A percentile compares a stretch with the other conserved stretches of the same genome.
Conservation (phyloP, 106 monocot genomes). For the Hemerocallis citrina region DNA sequence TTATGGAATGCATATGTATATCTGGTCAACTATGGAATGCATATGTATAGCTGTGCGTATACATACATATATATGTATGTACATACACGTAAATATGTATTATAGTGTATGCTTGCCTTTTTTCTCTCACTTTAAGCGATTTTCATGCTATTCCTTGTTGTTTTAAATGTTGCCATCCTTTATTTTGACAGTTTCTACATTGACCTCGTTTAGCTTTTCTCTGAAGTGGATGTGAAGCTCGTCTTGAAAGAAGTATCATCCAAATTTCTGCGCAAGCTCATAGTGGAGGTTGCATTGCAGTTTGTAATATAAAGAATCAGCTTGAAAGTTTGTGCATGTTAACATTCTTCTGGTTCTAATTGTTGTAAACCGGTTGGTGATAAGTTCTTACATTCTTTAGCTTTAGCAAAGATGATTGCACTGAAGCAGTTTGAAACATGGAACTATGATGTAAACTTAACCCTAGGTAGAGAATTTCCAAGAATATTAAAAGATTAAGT, state of each 20-base stretch:
- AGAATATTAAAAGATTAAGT: too few relatives aligned
- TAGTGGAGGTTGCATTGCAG: slow-evolving; percentile 60
- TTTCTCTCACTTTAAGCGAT: background rate
- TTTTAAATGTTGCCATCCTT: background rate
- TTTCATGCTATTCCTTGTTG: background rate
- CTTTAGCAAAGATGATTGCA: background rate
- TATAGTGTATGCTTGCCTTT: too few relatives aligned
- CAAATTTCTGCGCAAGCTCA: slow-evolving; percentile 71
- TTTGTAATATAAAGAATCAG: background rate
- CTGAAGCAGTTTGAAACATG: background rate
- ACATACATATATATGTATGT: too few relatives aligned
- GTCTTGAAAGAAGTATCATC: slow-evolving; percentile 98
- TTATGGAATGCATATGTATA: too few relatives aligned
- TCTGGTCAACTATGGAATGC: too few relatives aligned
- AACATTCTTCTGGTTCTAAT: background rate
- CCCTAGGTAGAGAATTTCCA: too few relatives aligned
- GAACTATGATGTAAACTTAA: slow-evolving; percentile 3
- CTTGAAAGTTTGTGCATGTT: background rate
- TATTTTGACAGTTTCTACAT: background rate
- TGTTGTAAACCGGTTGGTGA: background rate
- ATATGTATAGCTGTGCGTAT: too few relatives aligned
- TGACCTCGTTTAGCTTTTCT: slow-evolving; percentile 48
- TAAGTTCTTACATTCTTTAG: background rate
- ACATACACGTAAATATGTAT: too few relatives aligned
- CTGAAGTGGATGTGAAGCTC: slow-evolving; percentile 97